Percentiles rank a stretch among this genome's conserved stretches.
These are phyloP conservation scores for Austroboletus eburneus DNA, from an alignment of 768 basidiomycete species.

Conservation along the genomic window DNA sequence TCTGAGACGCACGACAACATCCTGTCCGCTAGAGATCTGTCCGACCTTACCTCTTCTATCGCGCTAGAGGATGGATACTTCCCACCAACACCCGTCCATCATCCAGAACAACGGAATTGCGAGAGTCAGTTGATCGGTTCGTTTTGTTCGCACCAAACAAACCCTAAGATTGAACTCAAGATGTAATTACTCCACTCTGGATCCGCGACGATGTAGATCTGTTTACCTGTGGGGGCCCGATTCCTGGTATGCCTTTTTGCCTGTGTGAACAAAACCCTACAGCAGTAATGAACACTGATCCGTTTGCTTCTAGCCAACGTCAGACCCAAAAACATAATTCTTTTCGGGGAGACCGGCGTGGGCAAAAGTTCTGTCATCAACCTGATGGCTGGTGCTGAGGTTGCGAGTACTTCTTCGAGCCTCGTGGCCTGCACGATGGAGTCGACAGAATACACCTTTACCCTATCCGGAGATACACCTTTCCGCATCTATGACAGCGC, in stretches of 20 bases:
- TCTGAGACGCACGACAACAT: no score
- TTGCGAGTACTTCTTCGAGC: neutral
- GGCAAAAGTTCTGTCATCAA: no score
- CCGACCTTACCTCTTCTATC: no score
- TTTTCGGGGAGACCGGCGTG: no score
- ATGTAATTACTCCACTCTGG: neutral
- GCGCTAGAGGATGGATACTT: no score
- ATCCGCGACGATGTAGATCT: neutral
- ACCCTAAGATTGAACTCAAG: neutral
- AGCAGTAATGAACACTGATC: neutral
- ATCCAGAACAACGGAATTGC: no score
- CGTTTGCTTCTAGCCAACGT: neutral
- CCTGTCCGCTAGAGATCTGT: no score
- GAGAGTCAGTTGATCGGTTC: no score
- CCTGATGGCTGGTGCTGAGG: neutral
- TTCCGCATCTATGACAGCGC: no score
- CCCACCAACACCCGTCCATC: no score
- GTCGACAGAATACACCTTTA: neutral
- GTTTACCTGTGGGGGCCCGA: neutral
- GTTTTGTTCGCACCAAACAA: no score
- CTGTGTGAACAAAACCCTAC: no score
- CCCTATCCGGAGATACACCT: neutral
- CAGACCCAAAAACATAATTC: slow-evolving; percentile 1
- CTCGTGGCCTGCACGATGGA: neutral
- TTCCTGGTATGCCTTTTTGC: neutral